Evolutionary conservation across 306 rosid genomes (phyloP).

Genomic region (Alnus rubra): DNA sequence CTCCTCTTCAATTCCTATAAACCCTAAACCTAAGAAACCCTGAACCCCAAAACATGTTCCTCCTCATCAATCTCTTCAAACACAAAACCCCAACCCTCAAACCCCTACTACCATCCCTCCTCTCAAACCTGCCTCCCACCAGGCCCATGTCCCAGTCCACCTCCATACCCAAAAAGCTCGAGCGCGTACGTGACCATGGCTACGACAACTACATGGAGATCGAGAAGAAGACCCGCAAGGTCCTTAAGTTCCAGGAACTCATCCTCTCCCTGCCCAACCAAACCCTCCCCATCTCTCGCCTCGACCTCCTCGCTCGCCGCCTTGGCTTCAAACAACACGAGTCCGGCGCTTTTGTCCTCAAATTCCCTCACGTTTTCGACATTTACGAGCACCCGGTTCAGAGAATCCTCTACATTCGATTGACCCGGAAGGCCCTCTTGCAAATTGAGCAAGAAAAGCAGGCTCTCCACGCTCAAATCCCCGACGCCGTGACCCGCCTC

Average conservation of each 20-base stretch:
- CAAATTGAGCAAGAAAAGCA: conserved; percentile 69
- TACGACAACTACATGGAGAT: conserved; percentile 89
- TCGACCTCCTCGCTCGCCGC: conserved; percentile 72
- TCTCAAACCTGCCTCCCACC: conserved; percentile 24
- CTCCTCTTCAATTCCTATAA: conserved; percentile 8
- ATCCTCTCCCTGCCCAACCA: conserved; percentile 58
- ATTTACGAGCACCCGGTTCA: conserved; percentile 89
- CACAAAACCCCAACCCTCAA: conserved; percentile 23
- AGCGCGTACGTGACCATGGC: conserved; percentile 79
- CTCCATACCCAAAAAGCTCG: conserved; percentile 67
- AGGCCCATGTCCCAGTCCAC: conserved; percentile 72
- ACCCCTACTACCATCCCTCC: conserved; percentile 20
- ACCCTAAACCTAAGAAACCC: conserved; percentile 26
- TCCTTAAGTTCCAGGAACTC: conserved; percentile 66
- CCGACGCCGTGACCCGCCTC: conserved; percentile 68
- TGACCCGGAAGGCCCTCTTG: conserved; percentile 69
- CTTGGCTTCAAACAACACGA: conserved; percentile 69
- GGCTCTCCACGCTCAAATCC: conserved; percentile 51
- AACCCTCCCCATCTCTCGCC: conserved; percentile 67
- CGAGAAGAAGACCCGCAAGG: conserved; percentile 81
- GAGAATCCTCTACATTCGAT: conserved; percentile 70
- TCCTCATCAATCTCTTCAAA: conserved; percentile 31
- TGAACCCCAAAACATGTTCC: background rate
- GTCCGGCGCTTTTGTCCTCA: conserved; percentile 67
- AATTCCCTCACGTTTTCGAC: conserved; percentile 83